Base-by-base conservation (phyloP, 768 basidiomycete genomes). In the Lactarius vividus region DNA sequence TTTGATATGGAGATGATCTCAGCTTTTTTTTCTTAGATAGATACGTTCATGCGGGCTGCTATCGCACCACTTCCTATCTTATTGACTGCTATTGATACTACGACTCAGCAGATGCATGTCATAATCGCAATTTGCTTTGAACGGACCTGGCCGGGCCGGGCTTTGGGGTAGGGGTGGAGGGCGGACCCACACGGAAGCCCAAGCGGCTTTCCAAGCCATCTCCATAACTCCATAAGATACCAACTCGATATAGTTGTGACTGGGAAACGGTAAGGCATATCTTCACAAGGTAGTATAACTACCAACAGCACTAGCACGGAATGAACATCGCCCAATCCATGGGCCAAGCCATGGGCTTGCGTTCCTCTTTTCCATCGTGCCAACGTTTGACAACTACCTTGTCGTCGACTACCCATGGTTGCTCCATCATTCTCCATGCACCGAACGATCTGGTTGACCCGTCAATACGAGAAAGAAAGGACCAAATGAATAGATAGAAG, bases 321-420 rank as follows among this genome's bases (percentile, higher is more conserved):
- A 49, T 35, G 37, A 57, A 62, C n/a, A 6, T 15, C 23, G 35
- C 65, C 65, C 65, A 66, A 59, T 62, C 61, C 28, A 62, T 4
- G 31, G 5, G 31, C 5, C 31, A n/a, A n/a, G n/a, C n/a, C n/a
- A n/a, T n/a, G n/a, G n/a, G n/a, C n/a, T n/a, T 56, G 6, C 26
- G 55, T 5, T 28, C 46, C 39, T 57, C 55, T n/a, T 66, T 29
- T 35, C 39, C 16, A 57, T 13, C 1, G 56, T 35, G 5, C 46
- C 60, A 8, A 67, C 63, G 61, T 66, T 69, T n/a, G 64, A 70
- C 59, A 68, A 68, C 60, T 58, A 73, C 66, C 67, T n/a, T n/a
- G n/a, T n/a, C n/a, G n/a, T 76, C 20, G 75, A 75, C 44, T 75
- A 63, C n/a, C 75, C 75, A 76, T 15, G 74, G 74, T 54, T 76